Base-by-base conservation (phyloP, 768 basidiomycete genomes). In the Naganishia vishniacii region DNA sequence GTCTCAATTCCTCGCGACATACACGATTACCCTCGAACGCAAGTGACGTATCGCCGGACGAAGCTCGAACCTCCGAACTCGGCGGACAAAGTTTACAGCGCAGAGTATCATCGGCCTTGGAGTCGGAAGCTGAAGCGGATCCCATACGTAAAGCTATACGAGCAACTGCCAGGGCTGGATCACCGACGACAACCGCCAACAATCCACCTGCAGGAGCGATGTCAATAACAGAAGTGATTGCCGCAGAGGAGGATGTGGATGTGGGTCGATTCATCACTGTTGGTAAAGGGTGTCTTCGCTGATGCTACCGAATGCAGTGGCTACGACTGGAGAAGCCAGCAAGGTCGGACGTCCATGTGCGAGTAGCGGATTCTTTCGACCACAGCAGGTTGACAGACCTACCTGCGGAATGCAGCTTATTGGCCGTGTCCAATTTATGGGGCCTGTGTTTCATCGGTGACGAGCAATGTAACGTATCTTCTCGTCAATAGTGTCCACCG, bases 41-140 rank as follows among this genome's bases (percentile, higher is more conserved):
- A 26, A 91, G 82, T 73, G 87, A 88, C 85, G 81, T 86, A 4
- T 89, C 89, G 20, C 88, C 88, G 71, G 89, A 89, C 3, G 89
- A 91, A 47, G 86, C 89, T 73, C 89, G 91, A 65, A 84, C 85
- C 78, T 91, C 86, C 32, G 88, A 87, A 8, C 9, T 44, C 18
- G 42, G 9, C 74, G 89, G 84, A 34, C 85, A 85, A 42, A 92
- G 80, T 48, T 88, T 84, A 72, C 87, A 88, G 6, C 88, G 88
- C 0, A 89, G 89, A 75, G 89, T 91, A 31, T 82, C 80, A 31
- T 86, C 83, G 73, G 90, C 88, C 76, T 91, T 91, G 60, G 87
- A 85, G 51, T 91, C 84, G 71, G 88, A 92, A 69, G 84, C 87
- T 77, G 89, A 88, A 66, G 91, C 74, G 2, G 89, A 88, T 47